A percentile compares a stretch with the other conserved stretches of the same genome.
Evolutionary conservation across 2,329 filamentous ascomycete genomes (phyloP).

Genomic region (Ustulina deusta): DNA sequence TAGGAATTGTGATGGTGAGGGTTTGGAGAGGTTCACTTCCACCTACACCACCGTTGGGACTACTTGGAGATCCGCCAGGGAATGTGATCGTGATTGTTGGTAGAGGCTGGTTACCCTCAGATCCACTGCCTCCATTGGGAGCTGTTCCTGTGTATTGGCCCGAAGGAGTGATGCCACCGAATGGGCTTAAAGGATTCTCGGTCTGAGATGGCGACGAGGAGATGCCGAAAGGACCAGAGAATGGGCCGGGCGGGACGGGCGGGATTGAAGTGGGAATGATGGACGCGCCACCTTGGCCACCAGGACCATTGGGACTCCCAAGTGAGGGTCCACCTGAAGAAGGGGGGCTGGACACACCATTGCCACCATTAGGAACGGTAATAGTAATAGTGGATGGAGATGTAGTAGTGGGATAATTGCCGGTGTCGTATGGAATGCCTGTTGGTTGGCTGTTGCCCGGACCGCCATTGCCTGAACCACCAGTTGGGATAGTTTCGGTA

Average conservation of each 20-base stretch:
- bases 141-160: slow-evolving; percentile 38
- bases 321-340: slow-evolving; percentile 29
- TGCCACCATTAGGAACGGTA: slow-evolving; percentile 34
- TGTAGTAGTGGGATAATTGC: slow-evolving; percentile 28
- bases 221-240: slow-evolving; percentile 44
- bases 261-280: slow-evolving; percentile 28
- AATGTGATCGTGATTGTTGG: slow-evolving; percentile 48
- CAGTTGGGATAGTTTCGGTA: slow-evolving; percentile 32
- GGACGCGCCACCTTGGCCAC: slow-evolving; percentile 40
- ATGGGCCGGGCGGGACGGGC: slow-evolving; percentile 36
- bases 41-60: slow-evolving; percentile 11
- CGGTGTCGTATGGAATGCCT: slow-evolving; percentile 27
- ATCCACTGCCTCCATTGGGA: slow-evolving; percentile 35
- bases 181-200: slow-evolving; percentile 27
- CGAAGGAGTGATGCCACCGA: slow-evolving; percentile 38
- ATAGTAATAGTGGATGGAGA: slow-evolving; percentile 32
- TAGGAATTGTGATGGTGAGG: slow-evolving; percentile 32
- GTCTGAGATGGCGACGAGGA: slow-evolving; percentile 34
- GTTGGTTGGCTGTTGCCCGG: slow-evolving; percentile 24
- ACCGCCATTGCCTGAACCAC: slow-evolving; percentile 20
- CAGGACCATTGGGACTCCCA: slow-evolving; percentile 37
- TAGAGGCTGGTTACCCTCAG: slow-evolving; percentile 39
- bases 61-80: slow-evolving; percentile 38
- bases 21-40: slow-evolving; percentile 28
- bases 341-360: slow-evolving; percentile 19